Evolutionary conservation across 2,329 filamentous ascomycete genomes (phyloP), one percentile per base, ranked within the genome.

Genomic region (Eutypa lata): DNA sequence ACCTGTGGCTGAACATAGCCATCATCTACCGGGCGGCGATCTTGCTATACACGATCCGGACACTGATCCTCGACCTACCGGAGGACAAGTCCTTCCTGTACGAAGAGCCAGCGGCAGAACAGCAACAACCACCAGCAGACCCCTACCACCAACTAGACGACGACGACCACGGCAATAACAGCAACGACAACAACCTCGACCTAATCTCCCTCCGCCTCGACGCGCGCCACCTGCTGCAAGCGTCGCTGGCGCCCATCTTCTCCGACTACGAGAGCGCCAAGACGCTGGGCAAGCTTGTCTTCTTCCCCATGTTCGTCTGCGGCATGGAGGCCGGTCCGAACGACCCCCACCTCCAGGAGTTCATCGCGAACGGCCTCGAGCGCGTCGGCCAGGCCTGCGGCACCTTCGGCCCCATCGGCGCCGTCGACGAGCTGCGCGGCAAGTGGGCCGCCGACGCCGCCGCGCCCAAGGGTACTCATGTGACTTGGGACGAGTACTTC

Each of bases 261-360:
- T 46, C 49, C 13, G 46, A 49, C 43, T 35, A 28, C 3, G 46
- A 47, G 11, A 53, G 42, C 19, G 50, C 53, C 22, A 50, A 51
- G 13, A 48, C 48, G 22, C 47, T 58, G 43, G 54, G 57, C 45
- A 58, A 58, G 49, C 54, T 56, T 7, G 54, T 56, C 2, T 56
- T 55, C 50, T 55, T 58, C 31, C 57, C 52, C 13, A 49, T 56
- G 35, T 56, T 58, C 44, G 50, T 56, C 18, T 58, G 53, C 49
- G 56, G 56, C 16, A 58, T 58, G 53, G 53, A 56, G 49, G 37
- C 47, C n/a, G 48, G 44, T 3, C 33, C 42, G 18, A 50, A 52
- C 16, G 52, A 52, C 3, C 21, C 35, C 16, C 37, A 46, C 18
- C 24, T 50, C 2, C 53, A 54, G 47, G 48, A 56, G 11, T 54